Evolutionary conservation across 1,139 yeast species (phyloP).

Genomic region (Geotrichum cucujoidarum): DNA sequence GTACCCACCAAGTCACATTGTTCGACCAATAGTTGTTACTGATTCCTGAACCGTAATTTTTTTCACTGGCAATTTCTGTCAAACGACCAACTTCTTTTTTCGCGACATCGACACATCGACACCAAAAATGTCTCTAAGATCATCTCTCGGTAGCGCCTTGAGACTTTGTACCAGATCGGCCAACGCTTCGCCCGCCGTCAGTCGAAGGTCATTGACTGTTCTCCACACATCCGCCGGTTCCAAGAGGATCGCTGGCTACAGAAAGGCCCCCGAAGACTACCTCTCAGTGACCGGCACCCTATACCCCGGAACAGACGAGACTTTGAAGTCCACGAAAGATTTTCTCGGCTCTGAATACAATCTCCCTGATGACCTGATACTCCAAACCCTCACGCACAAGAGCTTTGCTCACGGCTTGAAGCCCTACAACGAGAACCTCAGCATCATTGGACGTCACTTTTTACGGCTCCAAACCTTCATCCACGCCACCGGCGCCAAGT

Average conservation of each 20-base stretch:
- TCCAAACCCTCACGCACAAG: constrained; percentile 86
- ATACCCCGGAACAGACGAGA: constrained; percentile 53
- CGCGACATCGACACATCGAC: too few species aligned
- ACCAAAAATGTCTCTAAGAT: constrained; percentile 6
- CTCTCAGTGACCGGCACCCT: constrained; percentile 53
- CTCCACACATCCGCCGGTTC: constrained; percentile 46
- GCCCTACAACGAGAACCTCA: constrained; percentile 82
- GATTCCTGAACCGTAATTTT: constrained; percentile 5
- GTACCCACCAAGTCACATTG: not conserved
- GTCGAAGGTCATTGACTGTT: constrained; percentile 35
- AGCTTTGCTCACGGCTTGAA: constrained; percentile 87
- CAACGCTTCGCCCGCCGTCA: not conserved
- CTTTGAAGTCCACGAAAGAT: constrained; percentile 45
- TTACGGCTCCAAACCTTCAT: constrained; percentile 57
- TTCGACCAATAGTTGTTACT: constrained; percentile 5
- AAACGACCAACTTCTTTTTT: not conserved
- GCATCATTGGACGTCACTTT: constrained; percentile 72
- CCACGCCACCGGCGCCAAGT: constrained; percentile 41
- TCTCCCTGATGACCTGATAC: constrained; percentile 44
- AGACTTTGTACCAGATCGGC: not conserved
- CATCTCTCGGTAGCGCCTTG: not conserved
- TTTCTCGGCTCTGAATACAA: constrained; percentile 49
- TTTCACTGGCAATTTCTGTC: too few species aligned
- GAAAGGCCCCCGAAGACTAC: constrained; percentile 68
- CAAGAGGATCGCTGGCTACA: constrained; percentile 63